phyloP scores from a whole-genome alignment of 768 basidiomycete species.

The Candolleomyces aberdarensis region DNA sequence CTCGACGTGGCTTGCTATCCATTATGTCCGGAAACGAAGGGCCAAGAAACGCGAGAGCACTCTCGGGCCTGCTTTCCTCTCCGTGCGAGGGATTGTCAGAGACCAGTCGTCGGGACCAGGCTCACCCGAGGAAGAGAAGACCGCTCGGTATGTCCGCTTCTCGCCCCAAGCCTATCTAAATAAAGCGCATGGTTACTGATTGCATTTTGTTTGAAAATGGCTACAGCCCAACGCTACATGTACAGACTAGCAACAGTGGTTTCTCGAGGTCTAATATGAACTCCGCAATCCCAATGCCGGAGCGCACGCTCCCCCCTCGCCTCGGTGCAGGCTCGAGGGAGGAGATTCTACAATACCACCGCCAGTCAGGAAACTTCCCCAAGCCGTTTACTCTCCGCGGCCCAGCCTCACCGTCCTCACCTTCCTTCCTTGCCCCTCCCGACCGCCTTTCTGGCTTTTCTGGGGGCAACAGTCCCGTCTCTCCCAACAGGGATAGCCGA shows the following conservation, averaged over 20 bases:
- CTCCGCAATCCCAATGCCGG: conserved; percentile 53
- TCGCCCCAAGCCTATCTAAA: not conserved
- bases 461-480: not conserved
- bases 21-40: conserved; percentile 38
- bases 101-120: conserved; percentile 20
- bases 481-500: conserved; percentile 16
- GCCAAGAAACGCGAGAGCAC: conserved; percentile 32
- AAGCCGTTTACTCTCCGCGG: conserved; percentile 42
- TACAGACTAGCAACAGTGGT: not conserved
- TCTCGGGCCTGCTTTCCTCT: conserved; percentile 42
- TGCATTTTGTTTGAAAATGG: not conserved
- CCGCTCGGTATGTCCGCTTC: not conserved
- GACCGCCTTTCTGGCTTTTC: conserved; percentile 4
- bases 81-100: conserved; percentile 44
- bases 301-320: conserved; percentile 31
- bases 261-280: conserved; percentile 38
- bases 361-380: conserved; percentile 38
- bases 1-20: conserved; percentile 40
- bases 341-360: conserved; percentile 43
- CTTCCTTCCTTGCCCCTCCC: conserved; percentile 9
- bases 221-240: not conserved
- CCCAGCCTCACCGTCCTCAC: conserved; percentile 11
- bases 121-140: conserved; percentile 12
- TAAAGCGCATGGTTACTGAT: not conserved
- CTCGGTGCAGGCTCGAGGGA: conserved; percentile 28